These are phyloP conservation scores for Garcia nutans DNA, from an alignment of 345 rosid species.

Conservation along the genomic window DNA sequence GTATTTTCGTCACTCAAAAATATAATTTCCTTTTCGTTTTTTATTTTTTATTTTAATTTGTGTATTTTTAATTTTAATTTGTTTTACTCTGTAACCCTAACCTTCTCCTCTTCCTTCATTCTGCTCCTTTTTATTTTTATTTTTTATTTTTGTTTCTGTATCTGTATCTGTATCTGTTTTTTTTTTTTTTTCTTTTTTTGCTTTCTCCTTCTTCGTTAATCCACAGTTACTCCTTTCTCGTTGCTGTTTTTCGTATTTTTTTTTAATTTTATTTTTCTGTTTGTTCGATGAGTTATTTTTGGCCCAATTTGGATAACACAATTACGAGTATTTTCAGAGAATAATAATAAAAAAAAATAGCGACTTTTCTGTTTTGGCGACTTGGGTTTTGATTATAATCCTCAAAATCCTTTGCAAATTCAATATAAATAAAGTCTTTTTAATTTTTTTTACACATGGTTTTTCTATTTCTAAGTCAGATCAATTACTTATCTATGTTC, in stretches of 20 bases:
- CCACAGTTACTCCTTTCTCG: background rate
- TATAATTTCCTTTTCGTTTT: background rate
- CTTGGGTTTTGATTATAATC: constrained; percentile 18
- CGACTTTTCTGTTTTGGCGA: constrained; percentile 8
- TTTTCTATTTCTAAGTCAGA: constrained; percentile 23
- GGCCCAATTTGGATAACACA: background rate
- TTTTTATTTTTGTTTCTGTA: too few relatives aligned
- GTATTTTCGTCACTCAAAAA: constrained; percentile 10
- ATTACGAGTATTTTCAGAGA: background rate
- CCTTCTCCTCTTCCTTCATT: background rate
- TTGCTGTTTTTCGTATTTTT: background rate
- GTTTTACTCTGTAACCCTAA: background rate
- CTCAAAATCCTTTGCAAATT: constrained; percentile 2
- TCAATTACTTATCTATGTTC: constrained; percentile 13
- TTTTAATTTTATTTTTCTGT: background rate
- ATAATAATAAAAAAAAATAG: background rate
- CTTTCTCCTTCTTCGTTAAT: background rate
- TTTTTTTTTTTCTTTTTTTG: too few relatives aligned
- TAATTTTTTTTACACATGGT: constrained; percentile 23
- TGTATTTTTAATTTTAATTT: too few relatives aligned
- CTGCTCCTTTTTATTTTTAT: background rate
- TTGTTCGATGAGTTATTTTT: background rate
- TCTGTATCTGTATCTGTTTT: background rate
- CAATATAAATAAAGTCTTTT: background rate
- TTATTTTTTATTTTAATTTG: background rate